Conservation (phyloP, 1,284 basidiomycete species). For the Apiotrichum porosum region DNA sequence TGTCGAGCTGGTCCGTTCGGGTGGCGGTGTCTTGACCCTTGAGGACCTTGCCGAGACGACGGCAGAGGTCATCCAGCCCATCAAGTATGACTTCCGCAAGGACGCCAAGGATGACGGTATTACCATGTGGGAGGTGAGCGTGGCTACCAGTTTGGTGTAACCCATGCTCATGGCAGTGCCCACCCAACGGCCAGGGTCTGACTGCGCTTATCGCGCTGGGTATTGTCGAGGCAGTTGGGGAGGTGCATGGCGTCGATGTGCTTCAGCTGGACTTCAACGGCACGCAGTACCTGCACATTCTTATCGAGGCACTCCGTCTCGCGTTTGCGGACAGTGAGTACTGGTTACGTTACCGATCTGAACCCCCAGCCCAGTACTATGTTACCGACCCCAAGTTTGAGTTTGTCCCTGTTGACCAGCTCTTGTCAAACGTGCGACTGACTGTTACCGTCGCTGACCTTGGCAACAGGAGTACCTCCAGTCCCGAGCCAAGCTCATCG, state of each 20-base stretch:
- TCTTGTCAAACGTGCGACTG: constrained; percentile 66
- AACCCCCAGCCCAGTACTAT: constrained; percentile 61
- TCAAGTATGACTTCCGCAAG: constrained; percentile 66
- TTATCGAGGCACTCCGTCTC: constrained; percentile 62
- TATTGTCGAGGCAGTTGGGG: constrained; percentile 80
- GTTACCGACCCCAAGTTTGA: constrained; percentile 77
- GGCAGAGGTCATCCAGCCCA: constrained; percentile 74
- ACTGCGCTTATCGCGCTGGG: constrained; percentile 85
- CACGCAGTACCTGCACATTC: constrained; percentile 75
- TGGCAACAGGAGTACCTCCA: constrained; percentile 76
- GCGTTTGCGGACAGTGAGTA: constrained; percentile 32
- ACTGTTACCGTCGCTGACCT: not conserved
- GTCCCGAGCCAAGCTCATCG: constrained; percentile 71
- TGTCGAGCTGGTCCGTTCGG: constrained; percentile 67
- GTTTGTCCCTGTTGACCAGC: constrained; percentile 67
- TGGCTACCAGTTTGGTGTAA: constrained; percentile 68
- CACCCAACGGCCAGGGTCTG: constrained; percentile 92
- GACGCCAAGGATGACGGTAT: constrained; percentile 51
- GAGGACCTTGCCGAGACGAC: constrained; percentile 76
- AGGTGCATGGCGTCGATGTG: constrained; percentile 64
- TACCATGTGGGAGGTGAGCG: constrained; percentile 62
- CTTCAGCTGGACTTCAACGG: constrained; percentile 81
- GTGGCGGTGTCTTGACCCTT: constrained; percentile 83
- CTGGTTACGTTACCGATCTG: no score
- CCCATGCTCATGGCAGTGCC: constrained; percentile 57